A percentile compares a stretch with the other conserved stretches of the same genome.
These are phyloP conservation scores for Marchantia paleacea DNA, from an alignment of 225 moss, liverwort and hornwort genomes.

Conservation along the genomic window DNA sequence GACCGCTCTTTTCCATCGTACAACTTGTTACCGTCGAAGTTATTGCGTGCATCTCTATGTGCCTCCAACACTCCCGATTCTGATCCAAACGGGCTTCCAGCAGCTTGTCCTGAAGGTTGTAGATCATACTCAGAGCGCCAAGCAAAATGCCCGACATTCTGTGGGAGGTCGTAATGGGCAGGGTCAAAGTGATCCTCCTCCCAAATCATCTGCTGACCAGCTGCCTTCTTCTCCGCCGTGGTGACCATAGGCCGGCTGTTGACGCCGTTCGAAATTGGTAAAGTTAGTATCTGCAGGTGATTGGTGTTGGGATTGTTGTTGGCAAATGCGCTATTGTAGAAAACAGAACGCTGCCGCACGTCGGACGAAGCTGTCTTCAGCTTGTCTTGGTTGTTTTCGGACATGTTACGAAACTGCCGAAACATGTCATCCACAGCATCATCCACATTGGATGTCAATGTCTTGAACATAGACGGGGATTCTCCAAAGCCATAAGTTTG, in stretches of 20 bases:
- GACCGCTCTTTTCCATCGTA: slow-evolving; percentile 45
- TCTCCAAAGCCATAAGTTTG: slow-evolving; percentile 72
- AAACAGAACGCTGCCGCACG: slow-evolving; percentile 25
- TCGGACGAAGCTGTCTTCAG: slow-evolving; percentile 56
- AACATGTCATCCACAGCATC: slow-evolving; percentile 98
- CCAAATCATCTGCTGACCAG: slow-evolving; percentile 27
- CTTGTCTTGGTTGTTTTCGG: slow-evolving; percentile 60
- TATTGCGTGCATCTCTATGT: slow-evolving; percentile 42
- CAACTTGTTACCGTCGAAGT: slow-evolving; percentile 19
- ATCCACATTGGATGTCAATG: slow-evolving; percentile 87
- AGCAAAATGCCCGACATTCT: slow-evolving; percentile 25
- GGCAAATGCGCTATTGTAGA: background rate
- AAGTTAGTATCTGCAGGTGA: slow-evolving; percentile 28
- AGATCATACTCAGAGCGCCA: slow-evolving; percentile 63
- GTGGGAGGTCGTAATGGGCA: slow-evolving; percentile 13
- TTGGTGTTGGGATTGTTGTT: slow-evolving; percentile 11
- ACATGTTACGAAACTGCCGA: slow-evolving; percentile 78
- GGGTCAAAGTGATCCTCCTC: slow-evolving; percentile 38
- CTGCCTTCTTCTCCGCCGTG: slow-evolving; percentile 12
- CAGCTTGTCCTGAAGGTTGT: slow-evolving; percentile 18
- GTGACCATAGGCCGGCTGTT: background rate
- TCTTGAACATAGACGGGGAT: slow-evolving; percentile 82
- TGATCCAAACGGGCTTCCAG: slow-evolving; percentile 37
- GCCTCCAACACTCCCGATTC: slow-evolving; percentile 41
- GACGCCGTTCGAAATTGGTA: background rate